Evolutionary conservation across 768 basidiomycete genomes (phyloP), one percentile per base, ranked within the genome.

Genomic region (Leccinum pellstonianum): DNA sequence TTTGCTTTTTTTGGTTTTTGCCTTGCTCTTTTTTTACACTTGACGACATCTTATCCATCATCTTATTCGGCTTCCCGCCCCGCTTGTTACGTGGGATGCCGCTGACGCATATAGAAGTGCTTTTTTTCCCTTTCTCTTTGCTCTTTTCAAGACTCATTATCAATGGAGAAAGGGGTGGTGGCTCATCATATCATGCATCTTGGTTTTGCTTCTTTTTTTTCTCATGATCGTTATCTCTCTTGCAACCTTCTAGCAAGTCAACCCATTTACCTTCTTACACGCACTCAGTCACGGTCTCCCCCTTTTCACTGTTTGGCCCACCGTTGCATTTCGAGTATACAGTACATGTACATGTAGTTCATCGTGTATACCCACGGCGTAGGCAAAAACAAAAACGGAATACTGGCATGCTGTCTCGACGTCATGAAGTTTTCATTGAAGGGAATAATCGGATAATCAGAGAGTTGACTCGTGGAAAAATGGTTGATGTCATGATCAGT

Each of bases 21-120:
- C n/a, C 43, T 49, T 49, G 14, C 25, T 49, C 48, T 15, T 48
- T 53, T 51, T 38, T 52, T 54, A 31, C 52, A 54, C 14, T 63
- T 53, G 52, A 51, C 19, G 50, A 51, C 68, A 59, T 69, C 62
- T 72, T 73, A 71, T 74, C 69, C 56, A 60, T 72, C 73, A 73
- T 62, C 67, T 46, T 72, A 72, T 72, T 71, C 61, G 64, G 61
- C 62, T 48, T 15, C 23, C 54, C 37, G 15, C 59, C 52, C 48
- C 25, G 23, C 25, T 56, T 60, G 35, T 59, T 66, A 64, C 15
- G 41, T 72, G 52, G 64, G 56, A 70, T 66, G 64, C 60, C 63
- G 70, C 35, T 73, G 55, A 62, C 66, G 61, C 67, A 68, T 62
- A 59, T 74, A 73, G 64, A 70, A 38, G 52, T 60, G 37, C 37